Evolutionary conservation across 2,329 filamentous ascomycete species (phyloP).

Genomic region (Arthrobotrys megalospora): DNA sequence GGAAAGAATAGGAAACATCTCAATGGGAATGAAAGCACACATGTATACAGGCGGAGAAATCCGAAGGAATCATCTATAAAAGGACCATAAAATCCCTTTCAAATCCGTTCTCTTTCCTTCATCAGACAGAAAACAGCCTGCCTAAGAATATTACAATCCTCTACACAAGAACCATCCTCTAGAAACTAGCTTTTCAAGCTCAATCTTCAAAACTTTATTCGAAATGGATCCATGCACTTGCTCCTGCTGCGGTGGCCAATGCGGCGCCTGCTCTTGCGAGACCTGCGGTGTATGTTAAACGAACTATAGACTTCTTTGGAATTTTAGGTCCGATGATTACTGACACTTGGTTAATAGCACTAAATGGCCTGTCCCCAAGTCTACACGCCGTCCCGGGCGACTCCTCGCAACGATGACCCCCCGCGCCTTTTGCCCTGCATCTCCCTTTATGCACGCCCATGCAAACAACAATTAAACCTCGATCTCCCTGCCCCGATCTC

Average conservation of each 20-base stretch:
- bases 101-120: conserved; percentile 9
- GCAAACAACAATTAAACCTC: not conserved
- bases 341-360: conserved; percentile 11
- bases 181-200: conserved; percentile 8
- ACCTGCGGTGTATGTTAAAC: conserved; percentile 24
- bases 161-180: conserved; percentile 5
- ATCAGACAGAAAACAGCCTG: conserved; percentile 5
- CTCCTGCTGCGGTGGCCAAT: conserved; percentile 24
- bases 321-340: not conserved
- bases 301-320: not conserved
- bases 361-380: conserved; percentile 8
- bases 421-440: not conserved
- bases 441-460: not conserved
- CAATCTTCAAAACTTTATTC: conserved; percentile 11
- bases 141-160: conserved; percentile 7
- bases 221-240: conserved; percentile 45
- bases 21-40: not conserved
- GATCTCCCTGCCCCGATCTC: not conserved
- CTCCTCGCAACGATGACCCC: not conserved
- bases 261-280: conserved; percentile 26
- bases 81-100: not conserved
- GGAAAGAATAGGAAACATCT: not conserved
- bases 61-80: conserved; percentile 47
- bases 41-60: not conserved
- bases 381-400: not conserved